A percentile compares a stretch with the other conserved stretches of the same genome.
These are phyloP conservation scores for Linnemannia hyalina DNA, from an alignment of 192 early-diverging fungal genomes.

Conservation along the genomic window DNA sequence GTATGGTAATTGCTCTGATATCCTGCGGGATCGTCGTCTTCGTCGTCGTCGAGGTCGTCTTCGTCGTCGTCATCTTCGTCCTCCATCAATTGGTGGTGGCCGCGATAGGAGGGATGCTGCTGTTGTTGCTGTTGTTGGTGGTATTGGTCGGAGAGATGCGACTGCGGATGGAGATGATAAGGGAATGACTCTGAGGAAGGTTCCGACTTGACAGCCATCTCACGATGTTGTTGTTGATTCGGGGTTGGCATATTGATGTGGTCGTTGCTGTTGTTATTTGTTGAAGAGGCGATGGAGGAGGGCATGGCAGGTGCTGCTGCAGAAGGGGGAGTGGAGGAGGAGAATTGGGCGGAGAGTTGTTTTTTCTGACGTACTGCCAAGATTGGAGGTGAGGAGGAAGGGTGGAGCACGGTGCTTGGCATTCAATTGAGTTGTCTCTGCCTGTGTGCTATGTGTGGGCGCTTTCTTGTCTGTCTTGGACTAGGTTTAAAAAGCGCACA, in stretches of 20 bases:
- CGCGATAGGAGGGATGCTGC: conserved; percentile 18
- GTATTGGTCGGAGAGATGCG: conserved; percentile 2
- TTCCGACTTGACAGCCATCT: conserved; percentile 2
- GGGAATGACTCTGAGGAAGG: background rate
- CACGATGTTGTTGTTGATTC: background rate
- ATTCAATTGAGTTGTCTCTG: conserved; percentile 16
- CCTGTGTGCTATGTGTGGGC: background rate
- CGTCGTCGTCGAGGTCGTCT: conserved; percentile 23
- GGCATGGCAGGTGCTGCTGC: background rate
- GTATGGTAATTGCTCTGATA: conserved; percentile 33
- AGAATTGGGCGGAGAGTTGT: background rate
- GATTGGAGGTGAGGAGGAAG: conserved; percentile 12
- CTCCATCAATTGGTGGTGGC: conserved; percentile 23
- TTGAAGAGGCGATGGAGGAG: background rate
- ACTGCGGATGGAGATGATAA: background rate
- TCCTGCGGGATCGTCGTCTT: conserved; percentile 35
- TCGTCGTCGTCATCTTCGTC: conserved; percentile 42
- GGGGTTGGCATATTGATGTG: background rate
- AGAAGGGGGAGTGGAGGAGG: background rate
- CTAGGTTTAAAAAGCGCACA: background rate
- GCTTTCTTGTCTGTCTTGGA: background rate
- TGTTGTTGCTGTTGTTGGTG: conserved; percentile 21
- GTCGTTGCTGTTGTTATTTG: background rate
- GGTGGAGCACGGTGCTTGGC: conserved; percentile 41
- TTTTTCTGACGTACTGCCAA: conserved; percentile 29